Base-by-base conservation (phyloP, 768 basidiomycete species). In the Pholiota microspora region DNA sequence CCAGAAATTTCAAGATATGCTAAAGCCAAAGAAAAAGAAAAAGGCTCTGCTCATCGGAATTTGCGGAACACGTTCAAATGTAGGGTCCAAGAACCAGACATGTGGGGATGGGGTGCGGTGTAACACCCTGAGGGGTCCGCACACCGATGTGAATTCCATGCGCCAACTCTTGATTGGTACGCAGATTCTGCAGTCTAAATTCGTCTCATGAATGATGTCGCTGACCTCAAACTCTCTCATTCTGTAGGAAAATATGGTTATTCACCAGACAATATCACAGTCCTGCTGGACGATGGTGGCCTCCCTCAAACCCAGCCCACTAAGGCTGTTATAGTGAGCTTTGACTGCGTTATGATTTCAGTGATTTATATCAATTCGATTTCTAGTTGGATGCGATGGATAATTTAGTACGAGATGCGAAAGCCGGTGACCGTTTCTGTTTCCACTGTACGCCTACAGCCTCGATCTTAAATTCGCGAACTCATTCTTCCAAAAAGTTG, bases 91-190 rank as follows among this genome's bases (percentile, higher is more conserved):
- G 38, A 51, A 16, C 16, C 40, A 32, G 28, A 9, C 38, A n/a
- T 16, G 9, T 6, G 38, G n/a, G 16, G 9, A 29, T 25, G 4
- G 29, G 35, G 28, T 21, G 25, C 7, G 2, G 46, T 23, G 10
- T n/a, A 32, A 48, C 29, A 18, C 8, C 3, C 53, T 54, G 5
- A 46, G 32, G 32, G 53, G 53, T 9, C 53, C 53, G 6, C 53
- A 54, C 27, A 44, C 45, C 24, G 53, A 54, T 10, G 53, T 54
- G 2, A 45, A 54, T 29, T 6, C 32, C 36, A 54, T 48, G 45
- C 34, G 53, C 34, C 18, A 13, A 23, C 21, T 54, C 21, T 18
- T 54, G 6, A 47, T 54, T 13, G 53, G 53, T 47, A 45, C 36
- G 53, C 28, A 27, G 12, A 21, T 53, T 18, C 21, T 10, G 12